These are phyloP conservation scores for Verbascum thapsus DNA, from an alignment of 257 asterid genomes.

Conservation along the genomic window DNA sequence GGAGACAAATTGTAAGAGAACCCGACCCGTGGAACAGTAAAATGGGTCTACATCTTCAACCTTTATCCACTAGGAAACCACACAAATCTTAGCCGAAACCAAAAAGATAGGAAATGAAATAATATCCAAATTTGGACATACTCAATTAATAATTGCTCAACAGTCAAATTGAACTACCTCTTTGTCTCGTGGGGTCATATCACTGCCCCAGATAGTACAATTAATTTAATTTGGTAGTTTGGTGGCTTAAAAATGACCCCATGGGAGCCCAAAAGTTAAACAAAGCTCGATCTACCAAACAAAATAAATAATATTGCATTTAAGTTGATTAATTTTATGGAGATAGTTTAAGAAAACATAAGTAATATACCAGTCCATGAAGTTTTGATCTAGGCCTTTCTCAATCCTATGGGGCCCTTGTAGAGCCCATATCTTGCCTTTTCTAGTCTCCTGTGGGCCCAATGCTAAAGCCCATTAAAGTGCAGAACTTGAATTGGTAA, in stretches of 20 bases:
- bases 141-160: constrained; percentile 35
- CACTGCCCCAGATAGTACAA: constrained; percentile 6
- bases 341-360: too few species aligned
- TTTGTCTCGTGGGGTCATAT: constrained; percentile 32
- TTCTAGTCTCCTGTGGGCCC: too few species aligned
- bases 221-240: constrained; percentile 9
- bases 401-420: too few species aligned
- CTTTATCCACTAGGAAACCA: constrained; percentile 22
- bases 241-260: constrained; percentile 15
- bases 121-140: not conserved
- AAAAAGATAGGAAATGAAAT: not conserved
- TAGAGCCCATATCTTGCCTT: too few species aligned
- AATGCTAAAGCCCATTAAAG: too few species aligned
- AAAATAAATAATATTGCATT: too few species aligned
- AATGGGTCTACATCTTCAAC: constrained; percentile 10
- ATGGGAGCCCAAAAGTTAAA: constrained; percentile 8
- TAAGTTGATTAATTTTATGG: too few species aligned
- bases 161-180: constrained; percentile 33
- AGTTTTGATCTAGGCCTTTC: too few species aligned
- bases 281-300: not conserved
- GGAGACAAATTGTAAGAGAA: constrained; percentile 8
- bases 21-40: not conserved
- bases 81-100: constrained; percentile 32
- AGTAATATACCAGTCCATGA: too few species aligned
- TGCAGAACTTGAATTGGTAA: too few species aligned